A percentile compares a stretch with the other conserved stretches of the same genome.
Evolutionary conservation across 495 filamentous ascomycete genomes (phyloP).

Genomic region (Hypoxylon perforatum): DNA sequence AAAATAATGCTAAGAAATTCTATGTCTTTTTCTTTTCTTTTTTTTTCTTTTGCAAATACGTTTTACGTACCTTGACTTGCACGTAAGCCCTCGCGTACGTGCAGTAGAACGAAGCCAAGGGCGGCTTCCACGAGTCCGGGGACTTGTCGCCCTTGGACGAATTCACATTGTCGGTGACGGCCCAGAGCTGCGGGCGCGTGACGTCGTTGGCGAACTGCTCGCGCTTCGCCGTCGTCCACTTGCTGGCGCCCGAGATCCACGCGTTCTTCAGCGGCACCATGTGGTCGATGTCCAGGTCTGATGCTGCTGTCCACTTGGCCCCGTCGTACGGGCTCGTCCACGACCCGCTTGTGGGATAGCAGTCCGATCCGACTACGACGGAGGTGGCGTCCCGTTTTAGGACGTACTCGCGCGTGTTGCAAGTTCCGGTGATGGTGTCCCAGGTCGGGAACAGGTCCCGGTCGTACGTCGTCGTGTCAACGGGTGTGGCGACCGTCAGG

Average conservation of each 20-base stretch:
- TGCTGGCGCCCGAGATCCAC: slow-evolving; percentile 70
- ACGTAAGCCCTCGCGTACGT: slow-evolving; percentile 79
- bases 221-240: slow-evolving; percentile 71
- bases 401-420: slow-evolving; percentile 72
- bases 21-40: too few species aligned
- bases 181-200: slow-evolving; percentile 73
- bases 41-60: too few species aligned
- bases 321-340: slow-evolving; percentile 79
- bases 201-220: slow-evolving; percentile 79
- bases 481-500: slow-evolving; percentile 65
- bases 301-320: slow-evolving; percentile 70
- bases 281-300: slow-evolving; percentile 80
- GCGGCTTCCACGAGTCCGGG: slow-evolving; percentile 80
- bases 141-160: slow-evolving; percentile 73
- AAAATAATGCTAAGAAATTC: too few species aligned
- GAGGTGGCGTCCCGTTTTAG: slow-evolving; percentile 73
- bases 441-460: slow-evolving; percentile 76
- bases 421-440: slow-evolving; percentile 70
- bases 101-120: slow-evolving; percentile 74
- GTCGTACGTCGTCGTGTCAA: slow-evolving; percentile 64
- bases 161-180: slow-evolving; percentile 81
- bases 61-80: too few species aligned
- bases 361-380: slow-evolving; percentile 62
- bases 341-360: slow-evolving; percentile 66
- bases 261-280: slow-evolving; percentile 79